Conservation (phyloP, 169 alveolate species). For the Cryptosporidium baileyi region DNA sequence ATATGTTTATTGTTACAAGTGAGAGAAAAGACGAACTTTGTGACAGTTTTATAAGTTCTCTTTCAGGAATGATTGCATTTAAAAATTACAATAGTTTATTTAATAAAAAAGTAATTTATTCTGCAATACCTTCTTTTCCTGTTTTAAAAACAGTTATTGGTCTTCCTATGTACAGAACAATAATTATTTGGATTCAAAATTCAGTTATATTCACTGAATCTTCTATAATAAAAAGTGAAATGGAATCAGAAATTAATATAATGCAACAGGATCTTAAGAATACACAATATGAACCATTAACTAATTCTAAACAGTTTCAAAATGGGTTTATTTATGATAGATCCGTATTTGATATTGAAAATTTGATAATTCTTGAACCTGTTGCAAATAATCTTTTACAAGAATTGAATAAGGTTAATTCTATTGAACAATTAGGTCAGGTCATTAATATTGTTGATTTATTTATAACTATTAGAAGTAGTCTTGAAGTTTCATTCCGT, state of each 20-base stretch:
- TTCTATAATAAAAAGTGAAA: not conserved
- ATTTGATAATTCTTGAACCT: slow-evolving; percentile 45
- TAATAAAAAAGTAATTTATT: slow-evolving; percentile 39
- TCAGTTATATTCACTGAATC: not conserved
- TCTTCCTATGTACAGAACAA: slow-evolving; percentile 54
- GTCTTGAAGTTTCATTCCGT: not conserved
- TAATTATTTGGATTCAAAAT: slow-evolving; percentile 44
- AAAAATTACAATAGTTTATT: not conserved
- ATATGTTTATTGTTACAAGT: slow-evolving; percentile 45
- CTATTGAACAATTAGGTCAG: not conserved
- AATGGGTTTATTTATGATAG: slow-evolving; percentile 16
- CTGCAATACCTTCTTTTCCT: slow-evolving; percentile 24
- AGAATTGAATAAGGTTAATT: not conserved
- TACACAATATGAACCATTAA: slow-evolving; percentile 35
- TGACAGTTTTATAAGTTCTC: slow-evolving; percentile 31
- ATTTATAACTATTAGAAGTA: not conserved
- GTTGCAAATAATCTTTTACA: not conserved
- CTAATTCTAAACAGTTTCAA: not conserved
- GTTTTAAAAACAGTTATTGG: slow-evolving; percentile 33
- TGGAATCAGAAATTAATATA: not conserved
- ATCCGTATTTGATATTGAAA: slow-evolving; percentile 57
- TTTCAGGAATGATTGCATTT: slow-evolving; percentile 47
- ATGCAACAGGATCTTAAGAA: not conserved
- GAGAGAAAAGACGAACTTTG: slow-evolving; percentile 36
- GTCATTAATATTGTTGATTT: not conserved